Percentiles rank a stretch among this genome's conserved stretches.
phyloP scores from a whole-genome alignment of 306 rosid species.

The Prunus kanzakura region DNA sequence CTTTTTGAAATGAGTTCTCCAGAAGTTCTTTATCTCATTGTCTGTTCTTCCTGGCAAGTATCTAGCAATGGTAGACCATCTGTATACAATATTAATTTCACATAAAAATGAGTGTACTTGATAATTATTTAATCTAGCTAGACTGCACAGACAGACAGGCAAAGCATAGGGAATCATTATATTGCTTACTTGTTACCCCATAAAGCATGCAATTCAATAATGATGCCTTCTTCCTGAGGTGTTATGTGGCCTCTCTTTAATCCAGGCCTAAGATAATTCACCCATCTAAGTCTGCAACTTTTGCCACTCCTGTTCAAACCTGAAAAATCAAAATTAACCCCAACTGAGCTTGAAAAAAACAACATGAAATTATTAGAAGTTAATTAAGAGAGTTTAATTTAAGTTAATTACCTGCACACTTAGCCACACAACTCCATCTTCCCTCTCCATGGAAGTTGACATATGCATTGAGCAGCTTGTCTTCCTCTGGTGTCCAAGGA shows the following conservation, averaged over 20 bases:
- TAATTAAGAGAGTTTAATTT: background rate
- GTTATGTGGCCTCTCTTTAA: slow-evolving; percentile 64
- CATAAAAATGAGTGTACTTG: background rate
- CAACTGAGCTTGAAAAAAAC: background rate
- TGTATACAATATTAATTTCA: background rate
- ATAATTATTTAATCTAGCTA: background rate
- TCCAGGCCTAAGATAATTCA: slow-evolving; percentile 73
- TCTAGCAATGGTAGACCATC: slow-evolving; percentile 82
- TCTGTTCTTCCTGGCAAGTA: slow-evolving; percentile 84
- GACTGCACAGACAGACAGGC: background rate
- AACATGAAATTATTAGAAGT: no score
- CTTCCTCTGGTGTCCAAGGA: slow-evolving; percentile 79
- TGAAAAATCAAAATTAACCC: slow-evolving; percentile 11
- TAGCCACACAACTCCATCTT: slow-evolving; percentile 58
- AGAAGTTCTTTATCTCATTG: slow-evolving; percentile 69
- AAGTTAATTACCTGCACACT: slow-evolving; percentile 37
- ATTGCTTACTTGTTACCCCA: slow-evolving; percentile 68
- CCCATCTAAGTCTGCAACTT: slow-evolving; percentile 85
- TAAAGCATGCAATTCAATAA: slow-evolving; percentile 60
- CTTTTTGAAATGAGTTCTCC: slow-evolving; percentile 73
- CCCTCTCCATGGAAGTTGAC: slow-evolving; percentile 55
- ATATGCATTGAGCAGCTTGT: slow-evolving; percentile 50
- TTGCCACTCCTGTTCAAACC: slow-evolving; percentile 71
- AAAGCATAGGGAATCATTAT: background rate
- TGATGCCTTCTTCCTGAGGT: slow-evolving; percentile 58